phyloP scores from a whole-genome alignment of 2,329 filamentous ascomycete species.

The Penicillium freii region DNA sequence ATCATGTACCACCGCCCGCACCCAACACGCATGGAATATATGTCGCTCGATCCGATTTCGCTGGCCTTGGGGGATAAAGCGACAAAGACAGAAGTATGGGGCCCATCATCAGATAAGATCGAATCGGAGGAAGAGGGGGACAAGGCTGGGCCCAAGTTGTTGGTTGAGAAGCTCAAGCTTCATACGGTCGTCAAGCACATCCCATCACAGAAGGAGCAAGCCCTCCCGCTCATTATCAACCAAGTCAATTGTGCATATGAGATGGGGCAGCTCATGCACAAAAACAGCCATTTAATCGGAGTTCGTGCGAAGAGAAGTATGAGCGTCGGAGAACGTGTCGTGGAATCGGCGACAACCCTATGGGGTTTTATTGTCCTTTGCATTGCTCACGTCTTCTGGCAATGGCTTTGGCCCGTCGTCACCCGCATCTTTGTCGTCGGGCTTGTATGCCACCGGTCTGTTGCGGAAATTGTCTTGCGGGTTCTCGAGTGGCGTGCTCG shows the following conservation, averaged over 20 bases:
- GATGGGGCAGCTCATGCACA: slow-evolving; percentile 78
- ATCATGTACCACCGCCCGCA: slow-evolving; percentile 85
- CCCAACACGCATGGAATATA: slow-evolving; percentile 90
- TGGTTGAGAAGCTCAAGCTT: slow-evolving; percentile 82
- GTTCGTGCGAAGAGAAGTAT: slow-evolving; percentile 76
- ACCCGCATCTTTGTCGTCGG: slow-evolving; percentile 71
- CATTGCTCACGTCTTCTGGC: slow-evolving; percentile 67
- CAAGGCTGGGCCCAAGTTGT: slow-evolving; percentile 60
- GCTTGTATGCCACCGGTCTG: slow-evolving; percentile 74
- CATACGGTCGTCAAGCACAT: slow-evolving; percentile 79
- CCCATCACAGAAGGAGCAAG: slow-evolving; percentile 77
- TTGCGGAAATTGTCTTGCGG: slow-evolving; percentile 74
- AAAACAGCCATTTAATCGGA: slow-evolving; percentile 82
- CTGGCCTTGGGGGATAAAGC: slow-evolving; percentile 76
- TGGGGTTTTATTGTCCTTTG: slow-evolving; percentile 70
- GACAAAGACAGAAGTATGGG: slow-evolving; percentile 35
- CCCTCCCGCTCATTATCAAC: slow-evolving; percentile 76
- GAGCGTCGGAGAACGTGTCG: slow-evolving; percentile 91
- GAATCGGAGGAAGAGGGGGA: slow-evolving; percentile 72
- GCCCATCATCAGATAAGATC: slow-evolving; percentile 52
- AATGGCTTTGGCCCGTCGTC: slow-evolving; percentile 76
- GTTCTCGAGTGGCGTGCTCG: slow-evolving; percentile 82
- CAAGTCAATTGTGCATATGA: slow-evolving; percentile 97
- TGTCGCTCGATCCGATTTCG: slow-evolving; percentile 85
- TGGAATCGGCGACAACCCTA: slow-evolving; percentile 85